These are phyloP conservation scores for Chimonanthus salicifolius DNA, from an alignment of 164 flowering plant genomes.

Conservation along the genomic window DNA sequence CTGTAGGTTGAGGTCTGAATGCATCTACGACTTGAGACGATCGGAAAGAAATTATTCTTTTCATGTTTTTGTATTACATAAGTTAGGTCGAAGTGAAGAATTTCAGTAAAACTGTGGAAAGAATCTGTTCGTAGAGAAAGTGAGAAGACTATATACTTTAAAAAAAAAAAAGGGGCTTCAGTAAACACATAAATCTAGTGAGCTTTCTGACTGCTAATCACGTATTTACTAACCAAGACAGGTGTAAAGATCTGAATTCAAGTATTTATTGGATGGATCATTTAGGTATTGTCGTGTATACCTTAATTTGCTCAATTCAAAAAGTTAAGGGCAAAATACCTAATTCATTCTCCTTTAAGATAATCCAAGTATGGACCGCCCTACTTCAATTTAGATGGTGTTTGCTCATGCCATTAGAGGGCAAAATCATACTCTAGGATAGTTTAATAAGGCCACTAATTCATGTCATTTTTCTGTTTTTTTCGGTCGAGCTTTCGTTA, in stretches of 20 bases:
- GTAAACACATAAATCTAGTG: no score
- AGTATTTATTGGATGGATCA: no score
- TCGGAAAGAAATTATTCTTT: no score
- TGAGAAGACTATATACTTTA: not conserved
- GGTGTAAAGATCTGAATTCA: no score
- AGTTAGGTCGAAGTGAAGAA: not conserved
- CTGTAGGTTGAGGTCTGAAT: not conserved
- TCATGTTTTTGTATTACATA: not conserved
- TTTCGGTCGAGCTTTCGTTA: not conserved
- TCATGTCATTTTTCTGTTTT: not conserved
- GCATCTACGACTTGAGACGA: not conserved
- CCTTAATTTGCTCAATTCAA: not conserved
- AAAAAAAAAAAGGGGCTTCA: no score
- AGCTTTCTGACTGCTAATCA: no score
- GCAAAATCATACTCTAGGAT: no score
- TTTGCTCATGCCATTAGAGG: not conserved
- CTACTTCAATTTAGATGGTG: not conserved
- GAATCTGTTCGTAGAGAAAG: no score
- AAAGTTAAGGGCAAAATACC: not conserved
- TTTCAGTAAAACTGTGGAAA: no score
- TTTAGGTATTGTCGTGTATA: no score
- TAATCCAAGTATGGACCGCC: not conserved
- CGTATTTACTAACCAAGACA: no score
- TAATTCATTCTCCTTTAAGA: not conserved
- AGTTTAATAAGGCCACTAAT: not conserved